Evolutionary conservation across 768 basidiomycete genomes (phyloP).

Genomic region (Boletus vermiculosoides): DNA sequence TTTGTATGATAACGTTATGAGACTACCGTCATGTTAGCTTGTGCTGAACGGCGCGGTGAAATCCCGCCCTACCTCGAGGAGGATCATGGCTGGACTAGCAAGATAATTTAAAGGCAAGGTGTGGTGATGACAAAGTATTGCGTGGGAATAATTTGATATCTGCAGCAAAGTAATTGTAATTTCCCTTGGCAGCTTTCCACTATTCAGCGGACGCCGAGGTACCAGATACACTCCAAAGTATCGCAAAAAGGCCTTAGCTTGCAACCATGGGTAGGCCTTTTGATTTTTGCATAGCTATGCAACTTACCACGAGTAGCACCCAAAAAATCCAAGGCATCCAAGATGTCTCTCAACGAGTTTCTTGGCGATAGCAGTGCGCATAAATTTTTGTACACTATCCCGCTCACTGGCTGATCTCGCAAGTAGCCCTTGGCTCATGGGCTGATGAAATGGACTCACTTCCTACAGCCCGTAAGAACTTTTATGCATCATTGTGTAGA

Average conservation of each 20-base stretch:
- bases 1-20: conserved; percentile 91
- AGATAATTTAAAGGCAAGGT: background rate
- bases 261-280: conserved; percentile 28
- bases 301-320: conserved; percentile 55
- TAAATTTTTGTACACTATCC: conserved; percentile 14
- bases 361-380: conserved; percentile 78
- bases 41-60: background rate
- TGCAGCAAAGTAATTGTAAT: conserved; percentile 15
- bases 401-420: conserved; percentile 15
- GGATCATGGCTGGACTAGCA: conserved; percentile 56
- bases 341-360: conserved; percentile 92
- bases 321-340: conserved; percentile 80
- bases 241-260: conserved; percentile 12
- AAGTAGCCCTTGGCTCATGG: conserved; percentile 86
- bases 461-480: conserved; percentile 85
- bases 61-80: conserved; percentile 64
- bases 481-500: conserved; percentile 3
- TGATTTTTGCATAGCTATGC: background rate
- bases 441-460: conserved; percentile 97
- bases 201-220: conserved; percentile 5
- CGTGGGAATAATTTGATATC: conserved; percentile 32
- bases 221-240: conserved; percentile 10
- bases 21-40: conserved; percentile 47
- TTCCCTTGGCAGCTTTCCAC: conserved; percentile 26
- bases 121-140: conserved; percentile 16